Percentiles rank a stretch among this genome's conserved stretches.
Conservation (phyloP, 352 stramenopile genomes). For the Globisporangium recalcitrans region DNA sequence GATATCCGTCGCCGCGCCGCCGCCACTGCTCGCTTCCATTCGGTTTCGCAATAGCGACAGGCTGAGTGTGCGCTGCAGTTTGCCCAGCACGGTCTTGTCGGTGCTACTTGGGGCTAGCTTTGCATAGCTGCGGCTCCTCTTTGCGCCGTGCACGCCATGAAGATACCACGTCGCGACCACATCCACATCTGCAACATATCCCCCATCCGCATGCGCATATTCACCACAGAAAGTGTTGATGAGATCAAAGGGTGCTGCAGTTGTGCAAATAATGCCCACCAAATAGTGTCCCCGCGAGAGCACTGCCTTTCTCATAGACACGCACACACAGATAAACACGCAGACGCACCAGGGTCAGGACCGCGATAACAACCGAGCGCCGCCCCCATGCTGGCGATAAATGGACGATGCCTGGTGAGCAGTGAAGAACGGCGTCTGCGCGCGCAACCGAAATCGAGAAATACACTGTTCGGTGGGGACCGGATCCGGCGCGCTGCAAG, state of each 20-base stretch:
- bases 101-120: constrained; percentile 7
- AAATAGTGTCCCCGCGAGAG: not conserved
- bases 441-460: constrained; percentile 1
- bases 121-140: constrained; percentile 7
- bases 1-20: not conserved
- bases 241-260: not conserved
- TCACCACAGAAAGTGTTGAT: not conserved
- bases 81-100: constrained; percentile 40
- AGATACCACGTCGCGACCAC: constrained; percentile 7
- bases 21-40: constrained; percentile 2
- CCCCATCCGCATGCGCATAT: not conserved
- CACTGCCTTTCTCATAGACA: constrained; percentile 1
- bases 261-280: not conserved
- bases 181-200: constrained; percentile 13
- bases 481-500: not conserved
- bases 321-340: not conserved
- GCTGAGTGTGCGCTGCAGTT: constrained; percentile 53
- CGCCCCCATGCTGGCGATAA: constrained; percentile 59
- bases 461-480: not conserved
- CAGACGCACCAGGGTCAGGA: constrained; percentile 16
- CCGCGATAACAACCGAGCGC: constrained; percentile 49
- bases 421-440: not conserved
- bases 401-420: too few relatives aligned
- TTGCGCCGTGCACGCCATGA: constrained; percentile 10
- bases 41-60: constrained; percentile 21